phyloP scores from a whole-genome alignment of 2,329 filamentous ascomycete genomes.

The Xylariales sp. region DNA sequence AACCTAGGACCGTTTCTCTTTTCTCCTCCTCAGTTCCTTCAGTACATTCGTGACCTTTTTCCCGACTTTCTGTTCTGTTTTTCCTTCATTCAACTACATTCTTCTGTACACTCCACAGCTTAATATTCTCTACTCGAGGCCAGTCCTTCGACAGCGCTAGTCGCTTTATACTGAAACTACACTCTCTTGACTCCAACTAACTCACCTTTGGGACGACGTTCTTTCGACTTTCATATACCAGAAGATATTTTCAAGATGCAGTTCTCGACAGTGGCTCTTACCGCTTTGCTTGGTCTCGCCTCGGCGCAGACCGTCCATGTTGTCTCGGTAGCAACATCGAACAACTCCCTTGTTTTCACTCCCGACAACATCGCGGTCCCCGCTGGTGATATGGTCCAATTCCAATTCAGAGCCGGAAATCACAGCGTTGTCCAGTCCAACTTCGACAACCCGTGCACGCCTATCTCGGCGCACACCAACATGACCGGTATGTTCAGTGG shows the following conservation, averaged over 20 bases:
- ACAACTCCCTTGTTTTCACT: slow-evolving; percentile 55
- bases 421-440: slow-evolving; percentile 76
- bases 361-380: slow-evolving; percentile 61
- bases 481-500: slow-evolving; percentile 61
- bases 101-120: slow-evolving; percentile 16
- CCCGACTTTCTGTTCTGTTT: slow-evolving; percentile 22
- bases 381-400: slow-evolving; percentile 61
- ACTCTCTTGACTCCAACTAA: slow-evolving; percentile 8
- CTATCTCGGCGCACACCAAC: slow-evolving; percentile 49
- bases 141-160: slow-evolving; percentile 47
- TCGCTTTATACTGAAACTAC: slow-evolving; percentile 29
- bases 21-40: slow-evolving; percentile 22
- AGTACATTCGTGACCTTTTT: slow-evolving; percentile 15
- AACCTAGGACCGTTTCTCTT: slow-evolving; percentile 19
- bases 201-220: not conserved
- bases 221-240: slow-evolving; percentile 4
- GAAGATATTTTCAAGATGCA: slow-evolving; percentile 43
- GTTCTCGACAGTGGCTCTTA: slow-evolving; percentile 41
- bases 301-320: slow-evolving; percentile 47
- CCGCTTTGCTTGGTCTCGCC: slow-evolving; percentile 43
- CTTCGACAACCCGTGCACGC: slow-evolving; percentile 66
- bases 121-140: slow-evolving; percentile 34
- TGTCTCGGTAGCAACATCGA: slow-evolving; percentile 57
- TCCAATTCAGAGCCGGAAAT: slow-evolving; percentile 64
- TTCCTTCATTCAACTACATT: slow-evolving; percentile 13